phyloP scores from a whole-genome alignment of 2,329 filamentous ascomycete genomes.

The Raffaelea albimanens region DNA sequence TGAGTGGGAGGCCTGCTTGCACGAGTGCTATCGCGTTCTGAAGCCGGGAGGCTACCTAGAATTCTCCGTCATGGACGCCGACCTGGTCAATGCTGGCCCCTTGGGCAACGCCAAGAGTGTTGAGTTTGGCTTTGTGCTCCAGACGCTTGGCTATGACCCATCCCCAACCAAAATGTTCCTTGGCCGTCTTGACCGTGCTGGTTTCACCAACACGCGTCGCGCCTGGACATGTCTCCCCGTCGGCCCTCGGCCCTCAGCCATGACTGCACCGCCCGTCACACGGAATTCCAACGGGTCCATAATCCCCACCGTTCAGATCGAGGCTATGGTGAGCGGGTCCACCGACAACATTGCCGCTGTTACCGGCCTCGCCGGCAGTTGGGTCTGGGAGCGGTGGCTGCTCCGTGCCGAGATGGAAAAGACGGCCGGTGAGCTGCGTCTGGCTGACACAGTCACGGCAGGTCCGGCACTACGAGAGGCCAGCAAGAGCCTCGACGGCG shows the following conservation, averaged over 20 bases:
- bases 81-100: slow-evolving; percentile 77
- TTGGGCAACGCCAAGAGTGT: slow-evolving; percentile 73
- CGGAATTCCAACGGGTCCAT: slow-evolving; percentile 26
- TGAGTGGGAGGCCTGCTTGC: slow-evolving; percentile 79
- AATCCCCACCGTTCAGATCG: slow-evolving; percentile 40
- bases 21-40: slow-evolving; percentile 80
- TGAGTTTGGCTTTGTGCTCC: slow-evolving; percentile 85
- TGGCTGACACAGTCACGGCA: slow-evolving; percentile 42
- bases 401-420: slow-evolving; percentile 79
- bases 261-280: slow-evolving; percentile 25
- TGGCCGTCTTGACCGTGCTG: slow-evolving; percentile 59
- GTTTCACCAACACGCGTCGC: slow-evolving; percentile 73
- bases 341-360: slow-evolving; percentile 65
- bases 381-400: slow-evolving; percentile 96
- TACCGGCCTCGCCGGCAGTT: slow-evolving; percentile 73
- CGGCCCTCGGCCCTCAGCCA: slow-evolving; percentile 39
- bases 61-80: slow-evolving; percentile 81
- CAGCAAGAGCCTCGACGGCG: slow-evolving; percentile 49
- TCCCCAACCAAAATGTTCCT: slow-evolving; percentile 75
- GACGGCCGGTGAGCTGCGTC: slow-evolving; percentile 54
- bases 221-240: slow-evolving; percentile 87
- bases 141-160: slow-evolving; percentile 83
- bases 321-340: slow-evolving; percentile 57
- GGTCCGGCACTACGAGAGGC: slow-evolving; percentile 44
- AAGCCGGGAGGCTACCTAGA: slow-evolving; percentile 92